These are phyloP conservation scores for Austroboletus festivus DNA, from an alignment of 768 basidiomycete genomes.

Conservation along the genomic window DNA sequence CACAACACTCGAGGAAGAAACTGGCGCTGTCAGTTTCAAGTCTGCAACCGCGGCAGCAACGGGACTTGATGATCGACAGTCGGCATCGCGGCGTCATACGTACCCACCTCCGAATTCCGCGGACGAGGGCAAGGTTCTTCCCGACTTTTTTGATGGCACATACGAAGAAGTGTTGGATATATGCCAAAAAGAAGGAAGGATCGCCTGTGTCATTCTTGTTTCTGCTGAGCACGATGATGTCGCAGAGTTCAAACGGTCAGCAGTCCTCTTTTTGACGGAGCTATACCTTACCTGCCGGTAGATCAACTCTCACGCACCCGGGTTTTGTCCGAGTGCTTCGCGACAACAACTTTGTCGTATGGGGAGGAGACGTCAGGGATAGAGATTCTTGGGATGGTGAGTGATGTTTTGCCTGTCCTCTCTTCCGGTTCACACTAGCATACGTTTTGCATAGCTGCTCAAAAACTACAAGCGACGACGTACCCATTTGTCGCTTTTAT, in stretches of 20 bases:
- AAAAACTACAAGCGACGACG: conserved; percentile 83
- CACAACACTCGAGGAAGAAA: conserved; percentile 79
- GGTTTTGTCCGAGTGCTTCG: conserved; percentile 64
- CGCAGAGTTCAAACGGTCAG: conserved; percentile 78
- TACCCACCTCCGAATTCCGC: conserved; percentile 26
- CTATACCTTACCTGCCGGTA: conserved; percentile 23
- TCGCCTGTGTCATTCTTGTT: conserved; percentile 80
- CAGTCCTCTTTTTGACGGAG: background rate
- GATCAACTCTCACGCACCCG: conserved; percentile 73
- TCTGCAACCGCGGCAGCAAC: conserved; percentile 34
- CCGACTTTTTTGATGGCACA: conserved; percentile 75
- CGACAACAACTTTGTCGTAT: conserved; percentile 76
- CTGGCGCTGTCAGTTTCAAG: conserved; percentile 65
- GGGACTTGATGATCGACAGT: conserved; percentile 43
- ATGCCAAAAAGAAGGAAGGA: conserved; percentile 67
- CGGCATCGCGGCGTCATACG: conserved; percentile 35
- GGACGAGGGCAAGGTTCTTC: conserved; percentile 52
- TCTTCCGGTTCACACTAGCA: background rate
- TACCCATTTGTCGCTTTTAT: conserved; percentile 93
- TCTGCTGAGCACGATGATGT: conserved; percentile 91
- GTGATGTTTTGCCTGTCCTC: background rate
- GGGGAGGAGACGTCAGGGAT: conserved; percentile 90
- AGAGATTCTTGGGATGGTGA: conserved; percentile 76
- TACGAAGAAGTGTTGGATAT: conserved; percentile 77
- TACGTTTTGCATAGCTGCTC: conserved; percentile 40